A percentile compares a stretch with the other conserved stretches of the same genome.
phyloP scores from a whole-genome alignment of 345 rosid species.

The Nasturtium officinale region DNA sequence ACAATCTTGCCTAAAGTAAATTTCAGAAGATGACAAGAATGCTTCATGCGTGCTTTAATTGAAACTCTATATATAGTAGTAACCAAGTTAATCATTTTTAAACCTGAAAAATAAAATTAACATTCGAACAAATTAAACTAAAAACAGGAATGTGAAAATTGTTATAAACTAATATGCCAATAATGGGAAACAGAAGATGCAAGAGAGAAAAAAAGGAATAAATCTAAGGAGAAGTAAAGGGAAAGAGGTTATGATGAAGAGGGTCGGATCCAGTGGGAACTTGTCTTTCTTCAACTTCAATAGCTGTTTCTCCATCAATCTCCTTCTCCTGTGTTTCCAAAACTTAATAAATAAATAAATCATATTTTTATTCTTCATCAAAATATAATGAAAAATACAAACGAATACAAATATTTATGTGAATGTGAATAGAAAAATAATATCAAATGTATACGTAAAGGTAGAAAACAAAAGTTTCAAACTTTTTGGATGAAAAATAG shows the following conservation, averaged over 20 bases:
- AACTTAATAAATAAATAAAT: not conserved
- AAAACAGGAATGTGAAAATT: constrained; percentile 7
- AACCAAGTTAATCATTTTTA: not conserved
- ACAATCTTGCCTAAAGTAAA: not conserved
- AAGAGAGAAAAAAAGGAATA: not conserved
- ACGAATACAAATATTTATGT: not conserved
- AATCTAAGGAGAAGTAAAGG: constrained; percentile 34
- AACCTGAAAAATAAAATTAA: not conserved
- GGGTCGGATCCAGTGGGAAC: constrained; percentile 48
- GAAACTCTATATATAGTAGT: not conserved
- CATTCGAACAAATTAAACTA: constrained; percentile 6
- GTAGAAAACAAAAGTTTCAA: not conserved
- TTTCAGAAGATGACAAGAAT: constrained; percentile 10
- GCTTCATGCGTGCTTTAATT: not conserved
- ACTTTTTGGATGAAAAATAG: not conserved
- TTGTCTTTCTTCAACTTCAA: constrained; percentile 44
- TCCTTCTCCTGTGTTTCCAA: constrained; percentile 29
- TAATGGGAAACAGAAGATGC: constrained; percentile 6
- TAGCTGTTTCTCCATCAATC: constrained; percentile 20
- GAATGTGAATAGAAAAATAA: not conserved
- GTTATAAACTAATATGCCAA: constrained; percentile 13
- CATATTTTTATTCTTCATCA: not conserved
- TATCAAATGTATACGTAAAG: not conserved
- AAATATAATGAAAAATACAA: not conserved
- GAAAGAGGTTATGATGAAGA: constrained; percentile 42